Evolutionary conservation across 2,329 filamentous ascomycete genomes (phyloP).

Genomic region (Colletotrichum sp.): DNA sequence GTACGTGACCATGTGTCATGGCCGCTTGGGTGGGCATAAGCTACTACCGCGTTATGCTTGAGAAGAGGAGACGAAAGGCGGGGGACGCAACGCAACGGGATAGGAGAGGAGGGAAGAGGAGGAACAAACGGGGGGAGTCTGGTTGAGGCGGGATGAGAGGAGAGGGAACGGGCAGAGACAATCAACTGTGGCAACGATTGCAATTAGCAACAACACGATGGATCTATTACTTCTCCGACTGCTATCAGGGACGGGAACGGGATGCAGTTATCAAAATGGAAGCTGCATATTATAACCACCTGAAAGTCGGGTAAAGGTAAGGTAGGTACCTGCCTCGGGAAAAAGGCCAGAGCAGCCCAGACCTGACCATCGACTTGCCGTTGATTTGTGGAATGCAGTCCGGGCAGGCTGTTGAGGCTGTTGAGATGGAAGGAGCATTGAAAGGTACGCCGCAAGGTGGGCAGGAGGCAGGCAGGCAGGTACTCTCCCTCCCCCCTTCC

Average conservation of each 20-base stretch:
- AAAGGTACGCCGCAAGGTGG: neutral
- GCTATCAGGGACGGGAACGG: neutral
- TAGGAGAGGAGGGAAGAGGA: neutral
- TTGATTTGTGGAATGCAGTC: neutral
- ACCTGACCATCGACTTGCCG: neutral
- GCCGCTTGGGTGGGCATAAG: neutral
- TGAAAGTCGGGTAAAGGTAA: neutral
- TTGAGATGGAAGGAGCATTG: neutral
- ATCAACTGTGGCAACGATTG: neutral
- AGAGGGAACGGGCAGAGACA: neutral
- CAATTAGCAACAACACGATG: neutral
- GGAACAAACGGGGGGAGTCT: neutral
- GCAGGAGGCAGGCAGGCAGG: neutral
- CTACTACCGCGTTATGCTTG: neutral
- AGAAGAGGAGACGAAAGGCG: neutral
- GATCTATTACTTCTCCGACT: neutral
- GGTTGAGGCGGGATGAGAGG: neutral
- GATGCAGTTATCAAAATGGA: neutral
- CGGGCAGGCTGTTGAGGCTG: neutral
- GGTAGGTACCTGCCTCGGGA: neutral
- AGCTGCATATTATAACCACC: neutral
- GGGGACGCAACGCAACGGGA: neutral
- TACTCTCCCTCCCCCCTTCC: neutral
- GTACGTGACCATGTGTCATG: neutral
- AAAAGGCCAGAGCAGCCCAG: neutral